A percentile compares a stretch with the other conserved stretches of the same genome.
phyloP scores from a whole-genome alignment of 2,329 filamentous ascomycete genomes.

The Microsporum ferrugineum region DNA sequence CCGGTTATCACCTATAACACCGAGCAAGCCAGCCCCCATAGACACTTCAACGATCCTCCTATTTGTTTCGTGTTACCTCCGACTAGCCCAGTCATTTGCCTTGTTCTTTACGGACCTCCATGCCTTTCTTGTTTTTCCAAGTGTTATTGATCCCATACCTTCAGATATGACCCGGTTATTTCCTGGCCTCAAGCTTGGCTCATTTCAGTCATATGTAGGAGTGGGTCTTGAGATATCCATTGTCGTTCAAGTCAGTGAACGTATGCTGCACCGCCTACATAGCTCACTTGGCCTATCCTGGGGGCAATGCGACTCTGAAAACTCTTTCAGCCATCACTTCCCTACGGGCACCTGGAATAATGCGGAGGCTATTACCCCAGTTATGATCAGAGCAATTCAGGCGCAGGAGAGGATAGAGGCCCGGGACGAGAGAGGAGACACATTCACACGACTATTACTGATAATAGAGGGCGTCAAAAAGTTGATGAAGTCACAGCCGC shows the following conservation, averaged over 20 bases:
- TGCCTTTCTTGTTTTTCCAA: not conserved
- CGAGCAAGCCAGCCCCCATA: not conserved
- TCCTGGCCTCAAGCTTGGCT: not conserved
- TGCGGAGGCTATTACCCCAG: not conserved
- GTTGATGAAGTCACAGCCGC: not conserved
- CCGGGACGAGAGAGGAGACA: not conserved
- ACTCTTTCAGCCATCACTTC: not conserved
- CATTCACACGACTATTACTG: not conserved
- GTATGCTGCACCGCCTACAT: not conserved
- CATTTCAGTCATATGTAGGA: not conserved
- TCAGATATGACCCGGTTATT: not conserved
- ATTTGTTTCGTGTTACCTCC: not conserved
- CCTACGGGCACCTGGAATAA: not conserved
- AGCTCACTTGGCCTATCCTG: not conserved
- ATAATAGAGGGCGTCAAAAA: not conserved
- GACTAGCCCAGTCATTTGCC: not conserved
- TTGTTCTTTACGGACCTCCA: slow-evolving; percentile 1
- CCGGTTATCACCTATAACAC: not conserved
- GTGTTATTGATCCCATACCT: not conserved
- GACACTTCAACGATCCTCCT: slow-evolving; percentile 1
- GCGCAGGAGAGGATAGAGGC: not conserved
- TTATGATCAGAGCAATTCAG: not conserved
- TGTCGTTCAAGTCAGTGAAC: not conserved
- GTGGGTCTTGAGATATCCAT: not conserved
- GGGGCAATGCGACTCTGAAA: not conserved